These are phyloP conservation scores for Leishmania amazonensis DNA, from an alignment of 208 protist genomes.

Conservation along the genomic window DNA sequence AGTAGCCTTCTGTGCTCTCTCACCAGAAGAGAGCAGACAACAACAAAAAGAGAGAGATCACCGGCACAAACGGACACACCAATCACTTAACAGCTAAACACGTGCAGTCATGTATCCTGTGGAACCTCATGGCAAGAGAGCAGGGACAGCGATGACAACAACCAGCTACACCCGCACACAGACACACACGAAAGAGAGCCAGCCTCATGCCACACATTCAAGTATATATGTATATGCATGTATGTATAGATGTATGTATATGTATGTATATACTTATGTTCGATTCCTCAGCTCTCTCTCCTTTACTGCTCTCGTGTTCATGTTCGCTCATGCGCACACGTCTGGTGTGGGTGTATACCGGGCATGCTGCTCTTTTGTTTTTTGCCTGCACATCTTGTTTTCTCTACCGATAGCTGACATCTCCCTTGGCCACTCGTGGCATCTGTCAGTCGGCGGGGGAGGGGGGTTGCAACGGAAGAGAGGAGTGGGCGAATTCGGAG, in stretches of 20 bases:
- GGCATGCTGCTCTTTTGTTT: neutral
- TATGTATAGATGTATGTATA: neutral
- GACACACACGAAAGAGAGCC: neutral
- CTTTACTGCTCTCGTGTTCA: neutral
- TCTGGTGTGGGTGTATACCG: too few species aligned
- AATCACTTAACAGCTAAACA: neutral
- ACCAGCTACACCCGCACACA: neutral
- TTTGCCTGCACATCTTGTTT: neutral
- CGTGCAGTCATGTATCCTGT: neutral
- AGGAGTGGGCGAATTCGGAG: neutral
- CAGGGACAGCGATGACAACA: neutral
- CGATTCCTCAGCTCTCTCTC: neutral
- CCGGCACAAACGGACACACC: neutral
- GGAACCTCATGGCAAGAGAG: neutral
- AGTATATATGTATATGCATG: neutral
- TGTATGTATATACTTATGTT: neutral
- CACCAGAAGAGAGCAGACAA: neutral
- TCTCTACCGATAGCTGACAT: neutral
- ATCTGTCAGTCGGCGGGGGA: neutral
- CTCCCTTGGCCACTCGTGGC: neutral
- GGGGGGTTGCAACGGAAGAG: neutral
- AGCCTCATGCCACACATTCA: neutral
- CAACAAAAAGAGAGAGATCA: neutral
- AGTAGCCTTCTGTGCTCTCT: neutral
- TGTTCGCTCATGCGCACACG: neutral